Evolutionary conservation across 768 basidiomycete species (phyloP), one percentile per base, ranked within the genome.

Genomic region (Boletus patriciae): DNA sequence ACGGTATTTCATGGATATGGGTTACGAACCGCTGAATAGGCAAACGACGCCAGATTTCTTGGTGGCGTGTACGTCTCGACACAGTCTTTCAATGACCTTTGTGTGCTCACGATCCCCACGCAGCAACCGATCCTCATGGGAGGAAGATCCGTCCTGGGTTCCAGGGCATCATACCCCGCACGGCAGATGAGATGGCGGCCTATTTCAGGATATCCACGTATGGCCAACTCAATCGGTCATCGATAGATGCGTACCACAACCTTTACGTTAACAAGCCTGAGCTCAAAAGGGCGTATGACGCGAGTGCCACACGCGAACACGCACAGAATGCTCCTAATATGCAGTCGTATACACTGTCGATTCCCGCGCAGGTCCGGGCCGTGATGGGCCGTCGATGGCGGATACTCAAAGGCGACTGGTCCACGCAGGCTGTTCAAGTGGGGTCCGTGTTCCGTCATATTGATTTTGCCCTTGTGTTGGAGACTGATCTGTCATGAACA

Each of bases 21-120:
- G 84, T 13, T 83, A 78, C 62, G 72, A 75, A 59, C 82, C 83
- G 29, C 75, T 74, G 15, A 75, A 82, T 54, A 73, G 84, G 21
- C 84, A 86, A 66, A 83, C 82, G 2, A 83, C 82, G 0, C 77
- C 84, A 21, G 84, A 86, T 59, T 86, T 83, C 73, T 72, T 86
- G 36, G 80, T 83, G 41, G 69, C 75, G 7, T 69, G 76, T 75
- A 44, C 11, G 72, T 53, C 27, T 23, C 11, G 84, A n/a, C 18
- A 85, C 25, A 5, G 9, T 18, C 8, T 18, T n/a, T 13, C 12
- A 18, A 15, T 21, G 11, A 15, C n/a, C 11, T 38, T 48, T 33
- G 1, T 7, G 2, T 25, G 7, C 40, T 52, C 3, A 59, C 27
- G 0, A 9, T 23, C 11, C 4, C 19, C 10, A 4, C 19, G 1